Evolutionary conservation across 176 grass and related monocot species (phyloP).

Genomic region (Areca catechu): DNA sequence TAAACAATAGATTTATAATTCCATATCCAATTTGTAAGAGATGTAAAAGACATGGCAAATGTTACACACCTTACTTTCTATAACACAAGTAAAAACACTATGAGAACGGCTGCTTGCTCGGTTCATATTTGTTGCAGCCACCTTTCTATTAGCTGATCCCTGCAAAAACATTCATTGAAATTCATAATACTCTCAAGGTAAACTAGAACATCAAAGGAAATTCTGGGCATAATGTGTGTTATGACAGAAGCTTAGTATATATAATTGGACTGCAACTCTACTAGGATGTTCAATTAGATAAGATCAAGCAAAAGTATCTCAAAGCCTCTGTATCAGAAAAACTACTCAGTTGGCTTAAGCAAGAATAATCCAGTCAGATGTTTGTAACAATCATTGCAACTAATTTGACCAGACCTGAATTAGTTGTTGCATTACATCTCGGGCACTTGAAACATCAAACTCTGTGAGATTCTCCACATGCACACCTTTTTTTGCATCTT

Average conservation of each 20-base stretch:
- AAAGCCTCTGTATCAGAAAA: background rate
- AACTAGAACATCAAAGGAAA: no score
- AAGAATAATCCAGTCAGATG: no score
- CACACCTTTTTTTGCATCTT: constrained; percentile 88
- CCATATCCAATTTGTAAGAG: no score
- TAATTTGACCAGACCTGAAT: constrained; percentile 30
- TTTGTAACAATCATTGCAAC: background rate
- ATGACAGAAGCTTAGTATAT: no score
- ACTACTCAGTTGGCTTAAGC: no score
- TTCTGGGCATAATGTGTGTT: no score
- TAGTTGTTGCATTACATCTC: constrained; percentile 89
- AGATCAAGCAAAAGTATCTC: no score
- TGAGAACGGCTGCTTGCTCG: constrained; percentile 93
- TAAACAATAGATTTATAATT: no score
- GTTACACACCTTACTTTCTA: constrained; percentile 87
- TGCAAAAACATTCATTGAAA: constrained; percentile 19
- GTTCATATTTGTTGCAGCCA: constrained; percentile 98
- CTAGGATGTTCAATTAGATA: no score
- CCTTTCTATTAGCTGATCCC: constrained; percentile 93
- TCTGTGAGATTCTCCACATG: constrained; percentile 88
- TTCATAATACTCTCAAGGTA: background rate
- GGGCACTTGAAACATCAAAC: constrained; percentile 74
- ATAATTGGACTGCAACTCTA: no score
- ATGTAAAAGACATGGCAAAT: constrained; percentile 3
- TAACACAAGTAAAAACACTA: constrained; percentile 94